These are phyloP conservation scores for Exophiala xenobiotica DNA, from an alignment of 2,329 filamentous ascomycete species.

Conservation along the genomic window DNA sequence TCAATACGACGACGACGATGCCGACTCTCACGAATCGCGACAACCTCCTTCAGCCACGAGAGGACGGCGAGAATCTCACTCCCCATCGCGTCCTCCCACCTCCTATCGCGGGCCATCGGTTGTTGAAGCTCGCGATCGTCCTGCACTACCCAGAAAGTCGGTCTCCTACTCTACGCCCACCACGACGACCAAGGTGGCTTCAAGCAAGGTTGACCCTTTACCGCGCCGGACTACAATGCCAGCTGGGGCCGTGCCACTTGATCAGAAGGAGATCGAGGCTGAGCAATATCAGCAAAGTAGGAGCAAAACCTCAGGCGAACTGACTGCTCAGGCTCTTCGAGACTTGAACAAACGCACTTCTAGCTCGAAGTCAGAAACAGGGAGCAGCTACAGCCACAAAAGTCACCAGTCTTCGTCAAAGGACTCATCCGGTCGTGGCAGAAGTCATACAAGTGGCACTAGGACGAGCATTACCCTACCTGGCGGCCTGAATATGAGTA, in stretches of 20 bases:
- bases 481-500: conserved; percentile 22
- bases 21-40: conserved; percentile 12
- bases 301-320: conserved; percentile 18
- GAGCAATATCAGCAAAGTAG: conserved; percentile 26
- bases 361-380: conserved; percentile 27
- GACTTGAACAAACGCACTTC: conserved; percentile 22
- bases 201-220: conserved; percentile 2
- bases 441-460: conserved; percentile 17
- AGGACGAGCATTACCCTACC: conserved; percentile 22
- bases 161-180: conserved; percentile 19
- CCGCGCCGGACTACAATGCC: conserved; percentile 17
- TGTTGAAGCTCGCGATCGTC: conserved; percentile 19
- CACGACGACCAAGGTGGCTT: conserved; percentile 15
- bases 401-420: conserved; percentile 30
- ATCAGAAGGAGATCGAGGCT: conserved; percentile 22
- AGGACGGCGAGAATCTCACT: conserved; percentile 19
- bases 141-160: conserved; percentile 18
- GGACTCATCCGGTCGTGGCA: conserved; percentile 27
- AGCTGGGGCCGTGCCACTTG: conserved; percentile 6
- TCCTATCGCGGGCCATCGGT: conserved; percentile 17
- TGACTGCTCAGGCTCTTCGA: conserved; percentile 28
- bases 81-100: conserved; percentile 22
- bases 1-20: conserved; percentile 16
- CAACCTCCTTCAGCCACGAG: conserved; percentile 10
- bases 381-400: conserved; percentile 28